These are phyloP conservation scores for Lasiodiplodia sp. DNA, from an alignment of 2,329 filamentous ascomycete genomes.

Conservation along the genomic window DNA sequence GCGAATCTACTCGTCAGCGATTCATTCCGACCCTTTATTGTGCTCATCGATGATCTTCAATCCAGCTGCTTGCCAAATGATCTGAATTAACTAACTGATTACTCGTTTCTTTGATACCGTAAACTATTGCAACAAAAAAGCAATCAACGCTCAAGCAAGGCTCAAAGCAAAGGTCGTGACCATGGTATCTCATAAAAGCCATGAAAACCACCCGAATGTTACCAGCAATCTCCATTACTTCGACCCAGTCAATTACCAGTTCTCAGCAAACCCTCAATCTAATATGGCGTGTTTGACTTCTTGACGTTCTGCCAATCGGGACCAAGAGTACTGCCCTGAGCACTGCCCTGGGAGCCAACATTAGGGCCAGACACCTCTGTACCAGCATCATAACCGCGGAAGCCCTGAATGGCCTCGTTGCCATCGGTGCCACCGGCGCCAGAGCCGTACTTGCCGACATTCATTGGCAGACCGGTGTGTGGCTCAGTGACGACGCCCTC, in stretches of 20 bases:
- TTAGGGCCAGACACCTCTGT: background rate
- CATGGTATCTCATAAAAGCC: background rate
- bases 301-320: constrained; percentile 38
- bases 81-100: background rate
- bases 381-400: constrained; percentile 32
- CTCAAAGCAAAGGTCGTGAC: background rate
- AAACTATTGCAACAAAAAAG: background rate
- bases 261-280: background rate
- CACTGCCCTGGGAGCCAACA: background rate
- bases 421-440: constrained; percentile 49
- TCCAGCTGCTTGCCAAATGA: no score
- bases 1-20: no score
- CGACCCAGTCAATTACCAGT: background rate
- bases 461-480: constrained; percentile 51
- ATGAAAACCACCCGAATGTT: background rate
- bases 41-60: no score
- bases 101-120: background rate
- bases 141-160: background rate
- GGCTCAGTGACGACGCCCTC: constrained; percentile 45
- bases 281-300: constrained; percentile 42
- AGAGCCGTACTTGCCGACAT: constrained; percentile 47
- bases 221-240: background rate
- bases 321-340: background rate
- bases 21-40: no score
- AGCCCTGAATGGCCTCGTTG: constrained; percentile 39